Evolutionary conservation across 2,329 filamentous ascomycete genomes (phyloP), one percentile per base, ranked within the genome.

Genomic region (Rhexocercosporidium sp.): DNA sequence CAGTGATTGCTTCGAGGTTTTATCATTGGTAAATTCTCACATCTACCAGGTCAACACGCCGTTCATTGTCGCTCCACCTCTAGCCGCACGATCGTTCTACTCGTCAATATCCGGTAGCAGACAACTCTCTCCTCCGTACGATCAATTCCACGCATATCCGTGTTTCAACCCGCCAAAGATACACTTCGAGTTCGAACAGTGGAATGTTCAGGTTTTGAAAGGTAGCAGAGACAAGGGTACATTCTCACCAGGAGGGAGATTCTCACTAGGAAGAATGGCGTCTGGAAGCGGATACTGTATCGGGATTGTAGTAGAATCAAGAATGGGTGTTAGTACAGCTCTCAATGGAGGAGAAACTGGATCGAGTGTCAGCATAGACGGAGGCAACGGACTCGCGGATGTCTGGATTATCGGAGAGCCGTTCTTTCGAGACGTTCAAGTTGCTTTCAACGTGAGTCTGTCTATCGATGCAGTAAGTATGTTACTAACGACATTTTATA

Each of bases 401-500:
- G 31, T 66, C 14, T 74, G 71, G 71, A 66, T 74, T 31, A 59
- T 73, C 39, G 72, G 72, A 25, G 72, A 74, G 62, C 70, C 70
- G 1, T 71, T 74, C n/a, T 74, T 71, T 59, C 64, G 70, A 62
- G 71, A 72, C 67, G 66, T 71, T 8, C 72, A 72, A 41, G 66
- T 73, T 27, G 70, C 67, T 51, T 73, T 74, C 53, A 63, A 74
- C 62, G 72, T 73, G 41, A 72, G 70, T 62, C 34, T 41, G 12
- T 39, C 14, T 14, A 57, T 27, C 7, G 6, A 18, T 8, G 59
- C 18, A 49, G n/a, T 60, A 16, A 63, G 22, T 9, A 39, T 34
- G n/a, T 20, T 47, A 2, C 44, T 51, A 25, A 57, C 25, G 37
- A 22, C 31, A 34, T 54, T 56, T 14, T 37, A 54, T 22, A 65